phyloP scores from a whole-genome alignment of 2,329 filamentous ascomycete species.

The Venturiaceae sp. region DNA sequence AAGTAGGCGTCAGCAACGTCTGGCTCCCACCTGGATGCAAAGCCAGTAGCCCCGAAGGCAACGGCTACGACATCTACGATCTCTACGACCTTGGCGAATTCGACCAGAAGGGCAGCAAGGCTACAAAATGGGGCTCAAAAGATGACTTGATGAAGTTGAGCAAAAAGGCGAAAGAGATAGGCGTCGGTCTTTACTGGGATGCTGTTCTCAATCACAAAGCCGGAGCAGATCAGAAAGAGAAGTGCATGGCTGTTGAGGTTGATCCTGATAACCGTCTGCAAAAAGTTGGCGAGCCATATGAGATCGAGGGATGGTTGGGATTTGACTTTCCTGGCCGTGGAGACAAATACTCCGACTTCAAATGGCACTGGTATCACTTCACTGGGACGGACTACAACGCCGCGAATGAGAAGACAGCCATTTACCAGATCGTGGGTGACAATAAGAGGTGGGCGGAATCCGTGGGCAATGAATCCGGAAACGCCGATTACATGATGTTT shows the following conservation, averaged over 20 bases:
- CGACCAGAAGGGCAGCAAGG: slow-evolving; percentile 53
- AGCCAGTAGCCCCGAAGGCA: slow-evolving; percentile 49
- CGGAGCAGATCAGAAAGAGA: slow-evolving; percentile 56
- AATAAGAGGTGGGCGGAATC: slow-evolving; percentile 55
- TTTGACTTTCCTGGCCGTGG: slow-evolving; percentile 56
- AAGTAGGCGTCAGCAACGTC: slow-evolving; percentile 50
- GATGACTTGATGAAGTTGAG: slow-evolving; percentile 48
- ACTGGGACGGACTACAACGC: slow-evolving; percentile 59
- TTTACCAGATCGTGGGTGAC: slow-evolving; percentile 56
- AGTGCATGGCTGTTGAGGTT: slow-evolving; percentile 53
- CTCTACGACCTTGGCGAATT: slow-evolving; percentile 64
- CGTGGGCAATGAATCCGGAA: slow-evolving; percentile 56
- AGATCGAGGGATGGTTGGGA: slow-evolving; percentile 59
- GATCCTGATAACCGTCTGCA: slow-evolving; percentile 46
- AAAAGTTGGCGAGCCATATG: slow-evolving; percentile 43
- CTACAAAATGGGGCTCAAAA: slow-evolving; percentile 61
- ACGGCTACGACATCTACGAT: slow-evolving; percentile 56
- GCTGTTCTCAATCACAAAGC: slow-evolving; percentile 66
- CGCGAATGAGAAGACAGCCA: slow-evolving; percentile 43
- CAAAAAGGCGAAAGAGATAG: slow-evolving; percentile 39
- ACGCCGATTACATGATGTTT: slow-evolving; percentile 60
- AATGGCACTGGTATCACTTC: slow-evolving; percentile 60
- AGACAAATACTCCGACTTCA: slow-evolving; percentile 48
- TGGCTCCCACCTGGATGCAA: slow-evolving; percentile 68
- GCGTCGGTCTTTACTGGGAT: slow-evolving; percentile 56